These are phyloP conservation scores for Thalassiosira profunda DNA, from an alignment of 108 stramenopile genomes.

Conservation along the genomic window DNA sequence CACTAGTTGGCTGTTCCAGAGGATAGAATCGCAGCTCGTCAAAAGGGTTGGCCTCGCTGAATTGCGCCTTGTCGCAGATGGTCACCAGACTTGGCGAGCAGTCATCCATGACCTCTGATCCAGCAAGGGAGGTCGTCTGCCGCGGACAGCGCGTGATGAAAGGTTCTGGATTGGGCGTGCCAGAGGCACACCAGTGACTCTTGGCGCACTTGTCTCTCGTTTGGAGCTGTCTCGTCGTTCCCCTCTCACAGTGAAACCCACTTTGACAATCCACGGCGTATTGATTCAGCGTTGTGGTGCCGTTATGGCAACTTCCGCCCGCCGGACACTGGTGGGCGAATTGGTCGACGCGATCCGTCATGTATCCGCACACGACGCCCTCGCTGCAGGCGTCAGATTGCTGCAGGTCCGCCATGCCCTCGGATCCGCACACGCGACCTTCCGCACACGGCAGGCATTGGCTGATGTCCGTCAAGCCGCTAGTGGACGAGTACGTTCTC, in stretches of 20 bases:
- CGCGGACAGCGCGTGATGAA: constrained; percentile 62
- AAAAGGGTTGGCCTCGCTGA: constrained; percentile 36
- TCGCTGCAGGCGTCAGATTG: constrained; percentile 61
- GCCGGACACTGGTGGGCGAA: constrained; percentile 73
- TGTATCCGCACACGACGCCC: constrained; percentile 73
- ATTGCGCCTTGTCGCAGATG: constrained; percentile 81
- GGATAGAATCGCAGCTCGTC: constrained; percentile 67
- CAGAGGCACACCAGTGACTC: constrained; percentile 72
- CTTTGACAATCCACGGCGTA: constrained; percentile 47
- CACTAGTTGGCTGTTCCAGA: constrained; percentile 23
- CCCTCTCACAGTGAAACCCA: constrained; percentile 72
- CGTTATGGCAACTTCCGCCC: constrained; percentile 58
- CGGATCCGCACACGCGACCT: constrained; percentile 70
- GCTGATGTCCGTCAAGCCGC: constrained; percentile 80
- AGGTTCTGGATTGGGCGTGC: constrained; percentile 50
- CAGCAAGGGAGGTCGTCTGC: constrained; percentile 58
- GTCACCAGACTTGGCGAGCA: constrained; percentile 59
- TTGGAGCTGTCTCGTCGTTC: constrained; percentile 49
- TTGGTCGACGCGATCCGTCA: constrained; percentile 65
- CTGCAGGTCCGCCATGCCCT: constrained; percentile 63
- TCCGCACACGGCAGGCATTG: constrained; percentile 85
- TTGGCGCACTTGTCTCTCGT: constrained; percentile 70
- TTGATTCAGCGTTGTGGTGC: constrained; percentile 59
- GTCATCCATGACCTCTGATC: constrained; percentile 41
- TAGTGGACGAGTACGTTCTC: constrained; percentile 69